Evolutionary conservation across 1,284 basidiomycete genomes (phyloP).

Genomic region (Rhodotorula sp.): DNA sequence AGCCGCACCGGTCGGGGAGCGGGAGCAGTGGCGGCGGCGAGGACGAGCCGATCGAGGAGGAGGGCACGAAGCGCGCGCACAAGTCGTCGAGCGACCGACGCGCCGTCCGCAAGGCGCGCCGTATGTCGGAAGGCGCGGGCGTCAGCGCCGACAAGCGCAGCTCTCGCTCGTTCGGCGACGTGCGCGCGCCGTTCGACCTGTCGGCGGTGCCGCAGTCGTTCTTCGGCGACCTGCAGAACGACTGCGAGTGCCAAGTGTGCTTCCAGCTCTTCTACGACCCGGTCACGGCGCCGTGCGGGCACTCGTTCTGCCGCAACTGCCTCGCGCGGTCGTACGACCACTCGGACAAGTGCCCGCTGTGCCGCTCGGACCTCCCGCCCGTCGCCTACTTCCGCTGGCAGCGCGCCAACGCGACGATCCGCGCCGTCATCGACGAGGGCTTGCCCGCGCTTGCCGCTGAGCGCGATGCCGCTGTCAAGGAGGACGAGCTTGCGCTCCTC

Average conservation of each 20-base stretch:
- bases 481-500: conserved; percentile 28
- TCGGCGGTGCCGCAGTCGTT: conserved; percentile 19
- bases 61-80: conserved; percentile 32
- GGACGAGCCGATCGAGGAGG: conserved; percentile 14
- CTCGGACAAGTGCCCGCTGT: conserved; percentile 76
- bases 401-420: conserved; percentile 37
- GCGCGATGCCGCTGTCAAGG: conserved; percentile 26
- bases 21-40: conserved; percentile 36
- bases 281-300: conserved; percentile 89
- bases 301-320: conserved; percentile 89
- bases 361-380: conserved; percentile 57
- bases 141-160: too few relatives aligned
- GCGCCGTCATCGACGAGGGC: conserved; percentile 33
- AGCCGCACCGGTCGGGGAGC: conserved; percentile 14
- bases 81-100: conserved; percentile 6
- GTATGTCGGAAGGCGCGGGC: neutral
- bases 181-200: neutral
- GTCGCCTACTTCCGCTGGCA: conserved; percentile 38
- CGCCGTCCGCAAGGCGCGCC: neutral
- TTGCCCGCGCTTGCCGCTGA: conserved; percentile 43
- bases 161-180: neutral
- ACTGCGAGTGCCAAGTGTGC: conserved; percentile 88
- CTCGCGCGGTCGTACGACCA: conserved; percentile 87
- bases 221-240: conserved; percentile 61
- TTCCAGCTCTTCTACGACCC: conserved; percentile 79